These are phyloP conservation scores for Plasmodium cynomolgi DNA, from an alignment of 169 alveolate genomes.

Conservation along the genomic window DNA sequence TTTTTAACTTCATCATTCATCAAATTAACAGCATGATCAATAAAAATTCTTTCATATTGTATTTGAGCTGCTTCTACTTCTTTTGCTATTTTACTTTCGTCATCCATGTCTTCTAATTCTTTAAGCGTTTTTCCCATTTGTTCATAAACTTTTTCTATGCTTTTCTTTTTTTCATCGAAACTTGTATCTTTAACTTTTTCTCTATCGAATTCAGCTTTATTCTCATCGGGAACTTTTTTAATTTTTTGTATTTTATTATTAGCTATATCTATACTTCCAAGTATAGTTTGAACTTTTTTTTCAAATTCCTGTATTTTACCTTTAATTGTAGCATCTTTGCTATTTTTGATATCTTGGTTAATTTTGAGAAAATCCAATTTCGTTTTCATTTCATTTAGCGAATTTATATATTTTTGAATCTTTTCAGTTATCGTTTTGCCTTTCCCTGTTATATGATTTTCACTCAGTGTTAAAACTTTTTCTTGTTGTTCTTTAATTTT, in stretches of 20 bases:
- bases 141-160: background rate
- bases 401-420: background rate
- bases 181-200: background rate
- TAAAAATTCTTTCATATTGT: slow-evolving; percentile 1
- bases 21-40: background rate
- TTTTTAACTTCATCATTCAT: background rate
- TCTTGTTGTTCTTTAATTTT: background rate
- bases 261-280: background rate
- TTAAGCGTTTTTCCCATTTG: background rate
- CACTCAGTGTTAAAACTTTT: background rate
- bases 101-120: background rate
- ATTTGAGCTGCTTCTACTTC: background rate
- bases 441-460: background rate
- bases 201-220: background rate
- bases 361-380: background rate
- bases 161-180: background rate
- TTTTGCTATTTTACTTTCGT: background rate
- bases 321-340: background rate
- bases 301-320: background rate
- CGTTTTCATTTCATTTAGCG: background rate
- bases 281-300: background rate
- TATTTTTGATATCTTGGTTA: background rate
- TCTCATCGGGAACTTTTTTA: background rate
- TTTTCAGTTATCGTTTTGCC: background rate
- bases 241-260: background rate